phyloP scores from a whole-genome alignment of 129 eudicot genomes.

The Heracleum sosnowskyi region DNA sequence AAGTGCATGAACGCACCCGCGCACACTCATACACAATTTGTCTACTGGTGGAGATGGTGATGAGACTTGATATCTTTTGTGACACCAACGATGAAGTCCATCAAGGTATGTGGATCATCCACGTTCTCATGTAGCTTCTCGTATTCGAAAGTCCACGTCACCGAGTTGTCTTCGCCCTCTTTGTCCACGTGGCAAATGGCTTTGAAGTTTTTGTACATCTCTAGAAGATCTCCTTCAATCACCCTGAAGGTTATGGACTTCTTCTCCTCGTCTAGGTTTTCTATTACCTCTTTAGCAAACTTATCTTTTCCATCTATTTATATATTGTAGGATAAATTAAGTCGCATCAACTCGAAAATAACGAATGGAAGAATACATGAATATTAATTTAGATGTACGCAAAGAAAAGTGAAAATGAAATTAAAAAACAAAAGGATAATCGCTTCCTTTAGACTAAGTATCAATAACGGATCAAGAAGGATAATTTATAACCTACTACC shows the following conservation, averaged over 20 bases:
- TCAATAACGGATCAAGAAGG: too few species aligned
- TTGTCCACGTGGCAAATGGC: slow-evolving; percentile 43
- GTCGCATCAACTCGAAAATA: too few species aligned
- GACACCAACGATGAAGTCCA: slow-evolving; percentile 22
- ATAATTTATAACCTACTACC: too few species aligned
- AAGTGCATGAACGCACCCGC: too few species aligned
- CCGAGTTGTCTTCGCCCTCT: slow-evolving; percentile 34
- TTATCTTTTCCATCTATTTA: slow-evolving; percentile 46
- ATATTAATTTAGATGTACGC: too few species aligned
- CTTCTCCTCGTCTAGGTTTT: slow-evolving; percentile 54
- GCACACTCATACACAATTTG: too few species aligned
- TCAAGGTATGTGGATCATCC: slow-evolving; percentile 36
- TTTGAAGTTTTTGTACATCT: slow-evolving; percentile 15
- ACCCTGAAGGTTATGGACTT: slow-evolving; percentile 32
- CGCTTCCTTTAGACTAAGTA: too few species aligned
- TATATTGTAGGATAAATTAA: too few species aligned
- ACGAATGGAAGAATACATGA: too few species aligned
- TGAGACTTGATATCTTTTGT: not conserved
- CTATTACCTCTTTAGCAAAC: slow-evolving; percentile 33
- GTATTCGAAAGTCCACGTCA: slow-evolving; percentile 48
- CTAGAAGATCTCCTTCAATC: slow-evolving; percentile 48
- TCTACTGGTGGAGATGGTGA: not conserved
- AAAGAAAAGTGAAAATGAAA: too few species aligned
- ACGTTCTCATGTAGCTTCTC: slow-evolving; percentile 40
- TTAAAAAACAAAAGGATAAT: too few species aligned